A percentile compares a stretch with the other conserved stretches of the same genome.
phyloP scores from a whole-genome alignment of 208 protist species.

The Acanthamoeba sp. region DNA sequence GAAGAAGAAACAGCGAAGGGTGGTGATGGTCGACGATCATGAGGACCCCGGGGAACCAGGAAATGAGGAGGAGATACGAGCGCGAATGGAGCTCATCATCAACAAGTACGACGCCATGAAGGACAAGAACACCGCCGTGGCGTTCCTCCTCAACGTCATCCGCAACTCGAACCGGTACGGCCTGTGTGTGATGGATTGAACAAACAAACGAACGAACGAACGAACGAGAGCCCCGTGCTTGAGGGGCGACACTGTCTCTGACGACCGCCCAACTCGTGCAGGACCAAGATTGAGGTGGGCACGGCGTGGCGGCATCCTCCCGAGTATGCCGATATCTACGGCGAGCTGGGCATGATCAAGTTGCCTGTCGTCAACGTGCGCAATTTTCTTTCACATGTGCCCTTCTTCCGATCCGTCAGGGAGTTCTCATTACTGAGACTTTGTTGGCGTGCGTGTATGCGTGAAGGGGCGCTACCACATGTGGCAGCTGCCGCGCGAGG shows the following conservation, averaged over 20 bases:
- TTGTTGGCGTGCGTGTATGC: conserved; percentile 4
- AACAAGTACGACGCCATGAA: conserved; percentile 44
- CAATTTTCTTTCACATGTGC: no score
- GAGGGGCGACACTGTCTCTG: background rate
- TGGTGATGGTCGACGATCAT: background rate
- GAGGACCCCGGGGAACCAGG: background rate
- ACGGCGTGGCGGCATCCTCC: conserved; percentile 18
- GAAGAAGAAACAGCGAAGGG: background rate
- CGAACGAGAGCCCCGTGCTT: background rate
- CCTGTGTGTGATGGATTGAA: no score
- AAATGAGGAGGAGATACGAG: background rate
- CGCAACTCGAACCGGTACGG: conserved; percentile 24
- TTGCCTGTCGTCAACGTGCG: conserved; percentile 31
- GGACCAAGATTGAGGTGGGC: conserved; percentile 39
- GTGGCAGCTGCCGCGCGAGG: conserved; percentile 47
- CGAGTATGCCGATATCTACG: conserved; percentile 21
- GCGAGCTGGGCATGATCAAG: conserved; percentile 46
- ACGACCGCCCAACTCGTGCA: background rate
- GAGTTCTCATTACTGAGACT: background rate
- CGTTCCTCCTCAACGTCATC: conserved; percentile 41
- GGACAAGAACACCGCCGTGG: conserved; percentile 56
- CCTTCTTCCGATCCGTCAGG: background rate
- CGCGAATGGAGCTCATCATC: conserved; percentile 8
- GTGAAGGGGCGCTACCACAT: conserved; percentile 24
- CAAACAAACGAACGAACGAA: no score